phyloP scores from a whole-genome alignment of 352 stramenopile species.

The Phytopythium boreale region DNA sequence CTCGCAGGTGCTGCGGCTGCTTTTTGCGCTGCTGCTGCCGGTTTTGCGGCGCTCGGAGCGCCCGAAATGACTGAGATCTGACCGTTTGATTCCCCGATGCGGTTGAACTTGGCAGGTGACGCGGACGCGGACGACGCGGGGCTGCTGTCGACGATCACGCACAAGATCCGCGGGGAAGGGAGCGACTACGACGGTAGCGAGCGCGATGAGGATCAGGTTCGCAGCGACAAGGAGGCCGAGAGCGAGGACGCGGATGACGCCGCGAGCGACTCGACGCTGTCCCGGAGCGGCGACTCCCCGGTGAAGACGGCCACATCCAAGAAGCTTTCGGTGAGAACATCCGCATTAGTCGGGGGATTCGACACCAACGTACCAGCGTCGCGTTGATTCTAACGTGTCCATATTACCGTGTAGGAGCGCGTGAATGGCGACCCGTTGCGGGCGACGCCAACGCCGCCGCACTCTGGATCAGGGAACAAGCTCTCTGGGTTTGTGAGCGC shows the following conservation, averaged over 20 bases:
- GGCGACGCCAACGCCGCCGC: conserved; percentile 18
- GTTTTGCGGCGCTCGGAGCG: neutral
- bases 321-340: neutral
- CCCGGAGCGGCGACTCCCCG: neutral
- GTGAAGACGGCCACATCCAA: neutral
- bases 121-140: conserved; percentile 21
- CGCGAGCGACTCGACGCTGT: conserved; percentile 4
- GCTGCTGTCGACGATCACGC: conserved; percentile 23
- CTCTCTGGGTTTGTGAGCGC: conserved; percentile 25
- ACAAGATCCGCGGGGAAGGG: conserved; percentile 3
- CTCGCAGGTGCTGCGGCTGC: conserved; percentile 30
- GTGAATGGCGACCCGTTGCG: neutral
- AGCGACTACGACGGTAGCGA: neutral
- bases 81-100: no score
- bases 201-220: neutral
- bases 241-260: neutral
- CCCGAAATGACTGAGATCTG: neutral
- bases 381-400: no score
- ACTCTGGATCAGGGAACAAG: conserved; percentile 30
- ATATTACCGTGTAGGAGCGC: neutral
- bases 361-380: no score
- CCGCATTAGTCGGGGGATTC: no score
- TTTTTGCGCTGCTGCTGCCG: conserved; percentile 4
- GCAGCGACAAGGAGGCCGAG: neutral
- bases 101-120: conserved; percentile 12